Evolutionary conservation across 2,329 filamentous ascomycete species (phyloP).

Genomic region (Diaporthe citriasiana): DNA sequence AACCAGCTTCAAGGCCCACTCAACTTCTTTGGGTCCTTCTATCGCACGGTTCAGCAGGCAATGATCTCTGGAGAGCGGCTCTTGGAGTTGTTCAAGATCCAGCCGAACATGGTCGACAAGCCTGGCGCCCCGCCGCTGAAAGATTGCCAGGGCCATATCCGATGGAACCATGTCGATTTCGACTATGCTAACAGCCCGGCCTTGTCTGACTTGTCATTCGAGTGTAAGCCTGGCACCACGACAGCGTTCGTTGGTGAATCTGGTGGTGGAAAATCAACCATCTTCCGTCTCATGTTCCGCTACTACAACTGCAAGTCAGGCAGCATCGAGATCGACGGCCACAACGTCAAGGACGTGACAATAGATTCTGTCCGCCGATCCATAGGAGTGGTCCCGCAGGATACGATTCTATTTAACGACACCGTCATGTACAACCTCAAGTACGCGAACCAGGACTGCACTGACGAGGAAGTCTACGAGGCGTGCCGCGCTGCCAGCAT

Average conservation of each 20-base stretch:
- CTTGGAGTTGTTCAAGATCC: slow-evolving; percentile 95
- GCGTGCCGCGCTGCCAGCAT: slow-evolving; percentile 68
- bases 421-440: slow-evolving; percentile 68
- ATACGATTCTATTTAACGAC: slow-evolving; percentile 79
- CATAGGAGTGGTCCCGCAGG: slow-evolving; percentile 97
- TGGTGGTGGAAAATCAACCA: slow-evolving; percentile 95
- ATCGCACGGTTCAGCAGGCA: slow-evolving; percentile 93
- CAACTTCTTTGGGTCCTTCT: slow-evolving; percentile 95
- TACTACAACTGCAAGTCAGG: slow-evolving; percentile 92
- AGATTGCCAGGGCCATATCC: slow-evolving; percentile 83
- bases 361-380: slow-evolving; percentile 93
- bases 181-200: slow-evolving; percentile 93
- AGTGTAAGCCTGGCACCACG: slow-evolving; percentile 89
- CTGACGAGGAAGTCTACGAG: slow-evolving; percentile 63
- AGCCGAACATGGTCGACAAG: slow-evolving; percentile 88
- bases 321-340: slow-evolving; percentile 85
- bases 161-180: slow-evolving; percentile 91
- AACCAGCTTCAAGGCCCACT: slow-evolving; percentile 84
- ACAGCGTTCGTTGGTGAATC: slow-evolving; percentile 97
- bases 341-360: slow-evolving; percentile 86
- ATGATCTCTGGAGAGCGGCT: slow-evolving; percentile 98
- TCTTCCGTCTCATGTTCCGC: slow-evolving; percentile 95
- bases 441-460: slow-evolving; percentile 64
- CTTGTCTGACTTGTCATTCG: slow-evolving; percentile 85
- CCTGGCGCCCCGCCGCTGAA: slow-evolving; percentile 74